Evolutionary conservation across 2,329 filamentous ascomycete species (phyloP).

Genomic region (Stachybotrys chlorohalonatus): DNA sequence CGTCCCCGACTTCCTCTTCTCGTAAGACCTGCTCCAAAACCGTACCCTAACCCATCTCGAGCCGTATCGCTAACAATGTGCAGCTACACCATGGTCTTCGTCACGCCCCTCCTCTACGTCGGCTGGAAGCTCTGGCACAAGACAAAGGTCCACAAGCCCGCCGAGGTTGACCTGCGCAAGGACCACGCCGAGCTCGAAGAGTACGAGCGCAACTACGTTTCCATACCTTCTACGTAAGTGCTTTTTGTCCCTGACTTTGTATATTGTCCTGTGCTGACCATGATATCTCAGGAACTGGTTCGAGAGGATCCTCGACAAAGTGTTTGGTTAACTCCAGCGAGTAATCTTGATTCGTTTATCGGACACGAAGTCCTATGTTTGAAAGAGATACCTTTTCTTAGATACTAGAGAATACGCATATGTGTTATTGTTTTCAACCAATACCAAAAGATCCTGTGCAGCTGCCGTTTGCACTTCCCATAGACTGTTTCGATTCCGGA

Average conservation of each 20-base stretch:
- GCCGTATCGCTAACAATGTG: too few relatives aligned
- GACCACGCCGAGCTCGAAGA: conserved; percentile 60
- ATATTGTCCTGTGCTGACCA: not conserved
- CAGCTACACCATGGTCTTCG: conserved; percentile 61
- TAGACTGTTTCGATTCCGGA: not conserved
- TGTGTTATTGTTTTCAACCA: too few relatives aligned
- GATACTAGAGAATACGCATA: not conserved
- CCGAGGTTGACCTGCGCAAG: conserved; percentile 53
- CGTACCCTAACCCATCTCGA: not conserved
- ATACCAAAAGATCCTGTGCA: too few relatives aligned
- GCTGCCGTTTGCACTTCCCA: too few relatives aligned
- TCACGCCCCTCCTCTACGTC: conserved; percentile 61
- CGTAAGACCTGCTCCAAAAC: conserved; percentile 28
- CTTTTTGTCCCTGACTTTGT: not conserved
- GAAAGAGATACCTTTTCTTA: not conserved
- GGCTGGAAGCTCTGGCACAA: conserved; percentile 64
- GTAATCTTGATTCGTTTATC: not conserved
- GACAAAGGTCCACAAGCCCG: conserved; percentile 46
- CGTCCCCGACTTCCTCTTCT: conserved; percentile 63
- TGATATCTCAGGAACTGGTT: conserved; percentile 7
- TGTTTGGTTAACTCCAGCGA: conserved; percentile 4
- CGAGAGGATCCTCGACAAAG: conserved; percentile 6
- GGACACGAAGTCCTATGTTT: not conserved
- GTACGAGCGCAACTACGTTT: conserved; percentile 53
- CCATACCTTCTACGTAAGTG: conserved; percentile 41